phyloP scores from a whole-genome alignment of 2,329 filamentous ascomycete species.

The Pseudocercospora macadamiae region DNA sequence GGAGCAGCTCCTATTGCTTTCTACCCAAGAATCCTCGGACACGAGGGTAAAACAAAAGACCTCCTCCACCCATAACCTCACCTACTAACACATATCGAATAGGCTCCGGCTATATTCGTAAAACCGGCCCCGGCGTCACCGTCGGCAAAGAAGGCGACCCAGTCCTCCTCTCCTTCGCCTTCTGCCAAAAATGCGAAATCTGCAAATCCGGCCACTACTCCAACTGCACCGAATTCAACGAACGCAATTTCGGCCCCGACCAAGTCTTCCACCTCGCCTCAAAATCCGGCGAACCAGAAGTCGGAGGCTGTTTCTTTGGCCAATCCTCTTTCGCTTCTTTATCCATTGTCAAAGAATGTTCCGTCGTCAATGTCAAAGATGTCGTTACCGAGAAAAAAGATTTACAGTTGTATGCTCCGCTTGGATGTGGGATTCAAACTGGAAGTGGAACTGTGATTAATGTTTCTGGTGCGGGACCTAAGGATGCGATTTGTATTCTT shows the following conservation, averaged over 20 bases:
- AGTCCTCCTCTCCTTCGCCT: constrained; percentile 54
- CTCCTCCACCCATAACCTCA: background rate
- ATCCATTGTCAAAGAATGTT: constrained; percentile 45
- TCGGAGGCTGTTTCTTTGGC: constrained; percentile 52
- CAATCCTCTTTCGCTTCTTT: constrained; percentile 50
- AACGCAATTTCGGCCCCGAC: constrained; percentile 47
- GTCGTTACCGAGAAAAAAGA: constrained; percentile 44
- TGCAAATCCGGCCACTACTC: constrained; percentile 52
- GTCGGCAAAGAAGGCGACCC: constrained; percentile 50
- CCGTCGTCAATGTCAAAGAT: constrained; percentile 47
- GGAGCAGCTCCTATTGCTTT: constrained; percentile 41
- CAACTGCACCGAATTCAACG: constrained; percentile 54
- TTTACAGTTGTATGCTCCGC: constrained; percentile 48
- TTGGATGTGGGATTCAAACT: constrained; percentile 53
- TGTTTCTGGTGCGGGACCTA: constrained; percentile 41
- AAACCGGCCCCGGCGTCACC: constrained; percentile 46
- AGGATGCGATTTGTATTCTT: constrained; percentile 47
- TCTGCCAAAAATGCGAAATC: constrained; percentile 51
- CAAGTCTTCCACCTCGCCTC: constrained; percentile 32
- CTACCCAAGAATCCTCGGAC: constrained; percentile 56
- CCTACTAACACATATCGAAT: background rate
- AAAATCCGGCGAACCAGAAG: constrained; percentile 32
- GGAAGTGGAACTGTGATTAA: constrained; percentile 48
- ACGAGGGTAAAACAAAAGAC: constrained; percentile 51
- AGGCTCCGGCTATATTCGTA: constrained; percentile 54